Percentiles rank a stretch among this genome's conserved stretches.
Evolutionary conservation across 352 stramenopile species (phyloP).

Genomic region (Phytophthora agathidicida): DNA sequence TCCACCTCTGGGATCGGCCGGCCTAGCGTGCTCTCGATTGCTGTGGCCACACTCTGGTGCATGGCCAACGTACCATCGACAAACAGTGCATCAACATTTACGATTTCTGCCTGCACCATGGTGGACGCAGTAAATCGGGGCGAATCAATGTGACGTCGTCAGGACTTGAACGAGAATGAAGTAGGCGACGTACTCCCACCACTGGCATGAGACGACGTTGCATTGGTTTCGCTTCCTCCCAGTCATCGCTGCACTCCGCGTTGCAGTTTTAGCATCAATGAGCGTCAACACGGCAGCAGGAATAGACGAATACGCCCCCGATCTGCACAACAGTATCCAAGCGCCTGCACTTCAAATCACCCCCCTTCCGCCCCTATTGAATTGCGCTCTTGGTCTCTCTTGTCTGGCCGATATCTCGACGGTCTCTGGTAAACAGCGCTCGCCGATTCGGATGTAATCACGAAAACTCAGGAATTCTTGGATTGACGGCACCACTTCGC

Average conservation of each 20-base stretch:
- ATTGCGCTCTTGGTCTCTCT: not conserved
- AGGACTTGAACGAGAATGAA: slow-evolving; percentile 1
- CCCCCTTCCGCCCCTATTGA: no score
- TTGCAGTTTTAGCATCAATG: no score
- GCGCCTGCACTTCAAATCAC: no score
- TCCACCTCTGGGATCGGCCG: slow-evolving; percentile 55
- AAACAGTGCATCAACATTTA: slow-evolving; percentile 53
- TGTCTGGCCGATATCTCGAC: not conserved
- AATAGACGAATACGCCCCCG: no score
- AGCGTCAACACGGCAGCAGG: no score
- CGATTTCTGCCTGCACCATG: slow-evolving; percentile 27
- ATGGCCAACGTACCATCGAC: slow-evolving; percentile 53
- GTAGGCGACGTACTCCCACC: no score
- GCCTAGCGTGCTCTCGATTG: slow-evolving; percentile 45
- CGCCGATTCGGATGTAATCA: slow-evolving; percentile 31
- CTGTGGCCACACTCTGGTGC: slow-evolving; percentile 51
- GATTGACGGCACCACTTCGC: slow-evolving; percentile 22
- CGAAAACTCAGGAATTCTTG: not conserved
- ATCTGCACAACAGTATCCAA: no score
- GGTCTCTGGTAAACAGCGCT: slow-evolving; percentile 22
- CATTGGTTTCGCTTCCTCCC: slow-evolving; percentile 17
- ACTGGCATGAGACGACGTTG: slow-evolving; percentile 6
- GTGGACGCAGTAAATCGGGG: not conserved
- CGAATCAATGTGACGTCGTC: not conserved
- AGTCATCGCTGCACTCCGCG: not conserved